Evolutionary conservation across 352 stramenopile genomes (phyloP).

Genomic region (Pythium volutum): DNA sequence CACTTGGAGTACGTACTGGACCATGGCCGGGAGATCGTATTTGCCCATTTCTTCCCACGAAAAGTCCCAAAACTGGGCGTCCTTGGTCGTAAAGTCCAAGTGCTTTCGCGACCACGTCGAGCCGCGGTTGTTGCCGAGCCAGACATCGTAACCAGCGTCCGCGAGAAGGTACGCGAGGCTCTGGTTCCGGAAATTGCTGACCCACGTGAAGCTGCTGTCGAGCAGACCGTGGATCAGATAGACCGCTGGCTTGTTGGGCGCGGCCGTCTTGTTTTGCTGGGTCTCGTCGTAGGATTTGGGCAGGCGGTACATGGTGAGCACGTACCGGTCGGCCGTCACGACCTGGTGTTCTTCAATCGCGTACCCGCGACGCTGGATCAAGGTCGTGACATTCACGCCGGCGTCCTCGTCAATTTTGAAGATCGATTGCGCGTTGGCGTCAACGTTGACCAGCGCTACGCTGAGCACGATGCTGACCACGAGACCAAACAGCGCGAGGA

Average conservation of each 20-base stretch:
- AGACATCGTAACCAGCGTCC: constrained; percentile 59
- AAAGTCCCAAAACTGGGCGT: constrained; percentile 53
- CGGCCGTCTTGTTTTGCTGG: background rate
- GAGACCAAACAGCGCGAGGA: constrained; percentile 6
- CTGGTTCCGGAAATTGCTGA: constrained; percentile 61
- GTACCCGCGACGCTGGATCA: constrained; percentile 46
- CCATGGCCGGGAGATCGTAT: constrained; percentile 56
- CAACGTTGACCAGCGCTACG: background rate
- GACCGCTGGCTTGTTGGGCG: constrained; percentile 42
- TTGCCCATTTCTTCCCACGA: constrained; percentile 53
- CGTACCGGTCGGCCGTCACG: constrained; percentile 49
- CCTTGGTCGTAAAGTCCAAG: constrained; percentile 36
- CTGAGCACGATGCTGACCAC: constrained; percentile 1
- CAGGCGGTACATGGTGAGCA: constrained; percentile 68
- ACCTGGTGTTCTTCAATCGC: constrained; percentile 57
- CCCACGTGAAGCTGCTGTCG: constrained; percentile 61
- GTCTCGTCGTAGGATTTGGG: constrained; percentile 51
- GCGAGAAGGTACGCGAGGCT: constrained; percentile 57
- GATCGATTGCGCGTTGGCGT: background rate
- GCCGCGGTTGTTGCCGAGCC: constrained; percentile 62
- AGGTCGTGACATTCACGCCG: constrained; percentile 42
- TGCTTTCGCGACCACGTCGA: constrained; percentile 54
- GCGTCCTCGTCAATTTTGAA: constrained; percentile 36
- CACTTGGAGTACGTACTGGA: constrained; percentile 44
- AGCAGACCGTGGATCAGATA: constrained; percentile 54